Conservation (phyloP, 2,329 filamentous ascomycete genomes). For the Clonostachys rosea region DNA sequence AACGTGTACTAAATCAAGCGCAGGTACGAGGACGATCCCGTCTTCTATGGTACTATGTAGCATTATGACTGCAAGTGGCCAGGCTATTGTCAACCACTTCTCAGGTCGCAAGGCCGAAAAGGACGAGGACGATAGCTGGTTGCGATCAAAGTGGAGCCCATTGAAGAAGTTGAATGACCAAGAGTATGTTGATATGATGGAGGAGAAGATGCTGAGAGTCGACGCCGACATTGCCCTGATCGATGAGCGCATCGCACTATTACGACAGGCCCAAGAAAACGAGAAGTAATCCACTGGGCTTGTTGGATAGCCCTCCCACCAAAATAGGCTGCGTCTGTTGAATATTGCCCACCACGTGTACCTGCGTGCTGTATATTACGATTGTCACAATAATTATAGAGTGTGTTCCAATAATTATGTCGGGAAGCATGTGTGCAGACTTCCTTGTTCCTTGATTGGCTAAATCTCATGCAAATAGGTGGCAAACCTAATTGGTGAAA, state of each 20-base stretch:
- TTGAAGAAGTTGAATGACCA: conserved; percentile 66
- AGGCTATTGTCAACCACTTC: conserved; percentile 26
- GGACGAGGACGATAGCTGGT: conserved; percentile 34
- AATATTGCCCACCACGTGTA: no score
- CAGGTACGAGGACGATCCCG: neutral
- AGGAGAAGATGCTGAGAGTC: conserved; percentile 65
- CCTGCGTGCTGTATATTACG: no score
- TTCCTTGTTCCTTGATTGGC: no score
- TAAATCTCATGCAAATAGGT: no score
- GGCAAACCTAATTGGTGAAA: no score
- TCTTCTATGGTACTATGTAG: conserved; percentile 39
- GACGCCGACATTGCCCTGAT: conserved; percentile 75
- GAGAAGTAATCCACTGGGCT: no score
- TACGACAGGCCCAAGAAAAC: conserved; percentile 9
- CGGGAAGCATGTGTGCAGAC: no score
- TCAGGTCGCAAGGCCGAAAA: conserved; percentile 21
- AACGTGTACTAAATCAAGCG: no score
- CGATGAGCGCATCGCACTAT: conserved; percentile 64
- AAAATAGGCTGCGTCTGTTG: no score
- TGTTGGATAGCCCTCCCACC: no score
- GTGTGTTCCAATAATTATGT: no score
- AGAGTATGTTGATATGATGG: conserved; percentile 67
- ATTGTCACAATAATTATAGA: no score
- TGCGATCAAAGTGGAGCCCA: conserved; percentile 66
- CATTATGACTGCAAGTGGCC: conserved; percentile 30